phyloP scores from a whole-genome alignment of 2,329 filamentous ascomycete genomes.

The Fusarium aywerte region DNA sequence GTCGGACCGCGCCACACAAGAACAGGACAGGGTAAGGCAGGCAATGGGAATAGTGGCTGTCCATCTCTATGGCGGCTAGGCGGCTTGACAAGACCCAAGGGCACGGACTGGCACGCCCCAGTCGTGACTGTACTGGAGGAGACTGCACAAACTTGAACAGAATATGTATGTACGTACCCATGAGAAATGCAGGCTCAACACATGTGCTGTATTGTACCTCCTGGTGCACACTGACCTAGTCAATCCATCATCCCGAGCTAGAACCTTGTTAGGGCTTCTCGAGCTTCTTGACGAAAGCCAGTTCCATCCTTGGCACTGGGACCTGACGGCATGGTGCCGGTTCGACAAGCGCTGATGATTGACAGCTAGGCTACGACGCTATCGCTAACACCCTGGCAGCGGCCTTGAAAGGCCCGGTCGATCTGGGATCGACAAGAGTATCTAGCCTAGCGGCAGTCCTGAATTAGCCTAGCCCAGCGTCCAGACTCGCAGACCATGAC shows the following conservation, averaged over 20 bases:
- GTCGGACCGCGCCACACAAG: constrained; percentile 25
- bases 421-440: constrained; percentile 44
- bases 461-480: constrained; percentile 2
- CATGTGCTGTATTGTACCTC: constrained; percentile 10
- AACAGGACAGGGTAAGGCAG: constrained; percentile 2
- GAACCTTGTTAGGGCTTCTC: constrained; percentile 45
- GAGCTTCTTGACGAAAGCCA: constrained; percentile 32
- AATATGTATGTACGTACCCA: neutral
- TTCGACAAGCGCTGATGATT: constrained; percentile 41
- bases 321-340: constrained; percentile 35
- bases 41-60: constrained; percentile 11
- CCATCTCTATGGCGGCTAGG: constrained; percentile 2
- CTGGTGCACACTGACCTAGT: neutral
- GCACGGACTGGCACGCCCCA: constrained; percentile 16
- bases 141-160: neutral
- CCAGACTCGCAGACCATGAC: constrained; percentile 12
- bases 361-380: constrained; percentile 42
- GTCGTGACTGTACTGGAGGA: neutral
- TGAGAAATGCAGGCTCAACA: constrained; percentile 1
- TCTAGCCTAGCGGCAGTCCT: constrained; percentile 35
- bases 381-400: constrained; percentile 25
- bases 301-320: constrained; percentile 31
- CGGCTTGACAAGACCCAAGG: constrained; percentile 1
- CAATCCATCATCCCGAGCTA: constrained; percentile 37
- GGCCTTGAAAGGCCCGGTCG: constrained; percentile 33